These are phyloP conservation scores for Monilinia fructicola DNA, from an alignment of 2,329 filamentous ascomycete genomes.

Conservation along the genomic window DNA sequence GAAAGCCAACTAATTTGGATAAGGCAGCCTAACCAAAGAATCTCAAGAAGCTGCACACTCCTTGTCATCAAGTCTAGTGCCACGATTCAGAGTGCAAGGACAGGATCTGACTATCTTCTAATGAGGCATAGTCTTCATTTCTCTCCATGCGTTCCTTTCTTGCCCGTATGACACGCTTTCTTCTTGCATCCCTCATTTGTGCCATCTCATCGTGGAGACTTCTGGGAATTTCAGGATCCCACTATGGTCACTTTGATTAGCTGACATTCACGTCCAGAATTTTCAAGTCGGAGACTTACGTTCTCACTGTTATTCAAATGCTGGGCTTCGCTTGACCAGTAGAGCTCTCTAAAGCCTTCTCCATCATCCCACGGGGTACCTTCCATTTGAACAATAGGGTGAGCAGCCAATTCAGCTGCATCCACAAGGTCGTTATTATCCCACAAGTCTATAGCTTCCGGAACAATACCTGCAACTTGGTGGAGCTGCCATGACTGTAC, in stretches of 20 bases:
- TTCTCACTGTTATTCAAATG: background rate
- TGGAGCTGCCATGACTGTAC: conserved; percentile 11
- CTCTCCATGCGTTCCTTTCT: background rate
- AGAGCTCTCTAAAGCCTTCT: background rate
- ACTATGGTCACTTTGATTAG: background rate
- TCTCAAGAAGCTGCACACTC: background rate
- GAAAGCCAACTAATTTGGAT: background rate
- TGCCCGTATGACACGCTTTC: background rate
- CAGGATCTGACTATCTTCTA: background rate
- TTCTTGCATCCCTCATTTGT: conserved; percentile 17
- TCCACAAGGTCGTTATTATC: conserved; percentile 22
- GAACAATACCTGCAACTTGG: conserved; percentile 20
- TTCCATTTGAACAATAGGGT: conserved; percentile 4
- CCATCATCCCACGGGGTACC: background rate
- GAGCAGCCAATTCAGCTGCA: background rate
- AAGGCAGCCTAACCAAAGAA: no score
- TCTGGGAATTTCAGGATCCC: background rate
- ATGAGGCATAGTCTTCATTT: background rate
- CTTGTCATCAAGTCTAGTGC: background rate
- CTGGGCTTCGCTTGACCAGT: conserved; percentile 6
- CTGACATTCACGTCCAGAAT: background rate
- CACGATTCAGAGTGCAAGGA: background rate
- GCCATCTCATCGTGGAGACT: conserved; percentile 6
- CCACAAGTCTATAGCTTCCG: conserved; percentile 27
- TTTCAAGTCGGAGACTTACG: background rate